phyloP scores from a whole-genome alignment of 345 rosid genomes.

The Orychophragmus violaceus region DNA sequence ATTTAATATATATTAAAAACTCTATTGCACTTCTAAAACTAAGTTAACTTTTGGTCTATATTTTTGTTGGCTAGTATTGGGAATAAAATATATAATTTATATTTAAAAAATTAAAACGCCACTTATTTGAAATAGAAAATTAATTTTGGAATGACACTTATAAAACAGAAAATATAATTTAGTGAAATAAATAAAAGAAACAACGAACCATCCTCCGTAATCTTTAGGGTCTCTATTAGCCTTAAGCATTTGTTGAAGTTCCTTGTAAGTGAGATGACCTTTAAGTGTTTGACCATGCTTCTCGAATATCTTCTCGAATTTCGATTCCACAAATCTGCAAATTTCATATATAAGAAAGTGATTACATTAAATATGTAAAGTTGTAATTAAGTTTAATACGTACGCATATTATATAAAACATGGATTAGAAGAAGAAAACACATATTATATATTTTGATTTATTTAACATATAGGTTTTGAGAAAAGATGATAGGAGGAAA shows the following conservation, averaged over 20 bases:
- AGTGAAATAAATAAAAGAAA: neutral
- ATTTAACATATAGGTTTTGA: neutral
- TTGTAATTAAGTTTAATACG: neutral
- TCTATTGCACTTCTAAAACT: too few relatives aligned
- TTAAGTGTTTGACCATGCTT: conserved; percentile 55
- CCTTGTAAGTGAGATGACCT: conserved; percentile 44
- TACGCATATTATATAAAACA: too few relatives aligned
- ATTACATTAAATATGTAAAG: neutral
- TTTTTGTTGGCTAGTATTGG: too few relatives aligned
- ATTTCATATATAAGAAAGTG: neutral
- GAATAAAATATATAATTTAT: too few relatives aligned
- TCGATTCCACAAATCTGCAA: conserved; percentile 54
- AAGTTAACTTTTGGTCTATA: too few relatives aligned
- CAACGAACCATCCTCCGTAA: conserved; percentile 45
- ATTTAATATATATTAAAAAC: too few relatives aligned
- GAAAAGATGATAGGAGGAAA: neutral
- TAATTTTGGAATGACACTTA: too few relatives aligned
- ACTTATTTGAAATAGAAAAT: too few relatives aligned
- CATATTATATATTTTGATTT: too few relatives aligned
- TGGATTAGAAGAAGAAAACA: too few relatives aligned
- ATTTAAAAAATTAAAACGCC: too few relatives aligned
- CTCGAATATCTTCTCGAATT: conserved; percentile 66
- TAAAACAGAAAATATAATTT: neutral
- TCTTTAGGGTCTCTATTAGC: conserved; percentile 51
- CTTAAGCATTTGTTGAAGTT: conserved; percentile 38